Conservation (phyloP, 2,329 filamentous ascomycete genomes). For the Mollisiaceae sp. region DNA sequence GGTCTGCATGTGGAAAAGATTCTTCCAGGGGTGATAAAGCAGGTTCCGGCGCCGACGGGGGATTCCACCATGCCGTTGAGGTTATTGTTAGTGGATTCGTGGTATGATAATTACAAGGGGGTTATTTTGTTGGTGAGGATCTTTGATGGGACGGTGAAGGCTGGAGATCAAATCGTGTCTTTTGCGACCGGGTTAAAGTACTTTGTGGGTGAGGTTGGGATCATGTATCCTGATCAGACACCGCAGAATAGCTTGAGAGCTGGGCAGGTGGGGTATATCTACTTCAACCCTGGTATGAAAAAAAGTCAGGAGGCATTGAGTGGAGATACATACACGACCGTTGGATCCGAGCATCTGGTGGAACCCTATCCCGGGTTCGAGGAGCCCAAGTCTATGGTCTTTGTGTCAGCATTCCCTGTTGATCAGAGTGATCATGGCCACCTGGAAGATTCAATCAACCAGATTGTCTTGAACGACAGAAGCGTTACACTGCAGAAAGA, state of each 20-base stretch:
- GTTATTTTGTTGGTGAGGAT: constrained; percentile 90
- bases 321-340: constrained; percentile 89
- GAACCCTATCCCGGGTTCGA: constrained; percentile 90
- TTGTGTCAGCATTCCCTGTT: constrained; percentile 93
- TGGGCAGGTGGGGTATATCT: constrained; percentile 94
- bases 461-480: constrained; percentile 92
- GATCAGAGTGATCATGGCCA: constrained; percentile 87
- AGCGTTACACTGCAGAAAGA: constrained; percentile 95
- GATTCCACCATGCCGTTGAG: constrained; percentile 75
- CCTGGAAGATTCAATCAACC: constrained; percentile 91
- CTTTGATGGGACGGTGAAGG: constrained; percentile 83
- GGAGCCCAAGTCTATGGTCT: constrained; percentile 98
- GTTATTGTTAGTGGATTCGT: constrained; percentile 92
- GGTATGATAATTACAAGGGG: constrained; percentile 96
- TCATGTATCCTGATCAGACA: constrained; percentile 90
- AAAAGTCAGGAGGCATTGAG: constrained; percentile 93
- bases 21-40: constrained; percentile 82
- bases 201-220: constrained; percentile 93
- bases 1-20: constrained; percentile 85
- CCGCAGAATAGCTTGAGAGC: constrained; percentile 81
- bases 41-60: constrained; percentile 81
- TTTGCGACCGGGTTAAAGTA: constrained; percentile 90
- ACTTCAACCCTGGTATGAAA: constrained; percentile 99
- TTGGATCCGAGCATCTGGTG: constrained; percentile 77
- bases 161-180: constrained; percentile 86